Evolutionary conservation across 1,139 yeast species (phyloP), one percentile per base, ranked within the genome.

Genomic region (Pichia sp.): DNA sequence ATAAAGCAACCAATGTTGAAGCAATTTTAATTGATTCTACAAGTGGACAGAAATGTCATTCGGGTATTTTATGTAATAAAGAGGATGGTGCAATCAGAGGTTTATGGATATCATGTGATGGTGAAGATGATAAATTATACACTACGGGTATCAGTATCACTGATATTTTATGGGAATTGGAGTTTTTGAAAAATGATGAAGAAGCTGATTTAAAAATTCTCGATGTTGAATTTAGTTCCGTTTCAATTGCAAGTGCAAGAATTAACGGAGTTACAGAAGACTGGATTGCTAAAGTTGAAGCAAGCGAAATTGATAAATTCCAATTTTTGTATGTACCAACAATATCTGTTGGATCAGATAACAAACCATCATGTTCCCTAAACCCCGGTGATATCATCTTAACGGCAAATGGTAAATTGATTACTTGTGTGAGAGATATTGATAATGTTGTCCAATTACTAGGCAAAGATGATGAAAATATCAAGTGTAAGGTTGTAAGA

Each of bases 1-100:
- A 85, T 65, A 77, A 95, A 60, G 96, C 92, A 12, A 83, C 92
- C 13, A 88, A 88, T 60, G 68, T 88, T 50, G 96, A 88, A 59
- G 80, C 89, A 40, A 72, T 87, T 37, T 72, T 86, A 20, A 75
- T 88, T 42, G 96, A 89, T 59, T 81, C 86, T 42, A 80, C 79
- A 45, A 67, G 84, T 46, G 79, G 87, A 44, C 79, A 79, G 43
- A 88, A 85, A 56, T 88, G 95, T 67, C 56, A 57, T 12, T 77
- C 94, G 5, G 97, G 97, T 55, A 76, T 88, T 5, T 67, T 89
- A 45, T 82, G 85, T n/a, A 89, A 85, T 61, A 65, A 71, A 41
- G 87, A 86, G 57, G 87, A 85, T 58, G 96, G 96, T 26, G 78
- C 82, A 0, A 77, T 89, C 4, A 75, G 94, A 51, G 95, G 94